Percentiles rank a stretch among this genome's conserved stretches.
These are phyloP conservation scores for Penicillium paradoxum DNA, from an alignment of 495 filamentous ascomycete genomes.

Conservation along the genomic window DNA sequence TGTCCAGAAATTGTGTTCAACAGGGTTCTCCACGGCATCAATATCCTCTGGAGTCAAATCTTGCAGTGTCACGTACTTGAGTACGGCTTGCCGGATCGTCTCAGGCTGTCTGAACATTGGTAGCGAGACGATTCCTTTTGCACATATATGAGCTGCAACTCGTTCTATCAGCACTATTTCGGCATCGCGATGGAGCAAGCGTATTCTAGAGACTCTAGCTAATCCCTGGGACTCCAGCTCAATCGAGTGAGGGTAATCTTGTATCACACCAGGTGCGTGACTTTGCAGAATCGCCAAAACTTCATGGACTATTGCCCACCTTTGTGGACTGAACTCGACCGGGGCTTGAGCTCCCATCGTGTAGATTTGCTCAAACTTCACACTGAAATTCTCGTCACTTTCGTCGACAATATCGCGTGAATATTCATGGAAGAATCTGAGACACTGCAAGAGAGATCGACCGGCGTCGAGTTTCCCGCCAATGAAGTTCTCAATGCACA, in stretches of 20 bases:
- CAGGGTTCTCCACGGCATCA: background rate
- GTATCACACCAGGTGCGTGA: conserved; percentile 15
- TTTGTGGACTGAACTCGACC: conserved; percentile 51
- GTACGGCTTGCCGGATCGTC: background rate
- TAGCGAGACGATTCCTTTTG: background rate
- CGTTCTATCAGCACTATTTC: background rate
- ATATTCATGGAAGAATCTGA: conserved; percentile 32
- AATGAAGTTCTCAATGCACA: conserved; percentile 51
- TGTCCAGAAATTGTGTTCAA: background rate
- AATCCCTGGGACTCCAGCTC: conserved; percentile 22
- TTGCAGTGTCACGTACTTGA: background rate
- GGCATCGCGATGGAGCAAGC: background rate
- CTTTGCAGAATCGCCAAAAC: conserved; percentile 36
- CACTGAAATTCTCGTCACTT: conserved; percentile 60
- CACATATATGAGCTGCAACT: background rate
- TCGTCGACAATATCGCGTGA: conserved; percentile 59
- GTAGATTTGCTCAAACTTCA: conserved; percentile 61
- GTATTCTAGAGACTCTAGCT: background rate
- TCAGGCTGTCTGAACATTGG: background rate
- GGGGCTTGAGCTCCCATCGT: conserved; percentile 55
- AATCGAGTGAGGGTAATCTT: conserved; percentile 23
- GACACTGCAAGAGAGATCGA: conserved; percentile 36
- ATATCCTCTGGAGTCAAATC: background rate
- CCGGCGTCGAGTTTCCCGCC: conserved; percentile 21
- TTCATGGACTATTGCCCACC: conserved; percentile 63